Evolutionary conservation across 768 basidiomycete species (phyloP).

Genomic region (Cytidiella melzeri): DNA sequence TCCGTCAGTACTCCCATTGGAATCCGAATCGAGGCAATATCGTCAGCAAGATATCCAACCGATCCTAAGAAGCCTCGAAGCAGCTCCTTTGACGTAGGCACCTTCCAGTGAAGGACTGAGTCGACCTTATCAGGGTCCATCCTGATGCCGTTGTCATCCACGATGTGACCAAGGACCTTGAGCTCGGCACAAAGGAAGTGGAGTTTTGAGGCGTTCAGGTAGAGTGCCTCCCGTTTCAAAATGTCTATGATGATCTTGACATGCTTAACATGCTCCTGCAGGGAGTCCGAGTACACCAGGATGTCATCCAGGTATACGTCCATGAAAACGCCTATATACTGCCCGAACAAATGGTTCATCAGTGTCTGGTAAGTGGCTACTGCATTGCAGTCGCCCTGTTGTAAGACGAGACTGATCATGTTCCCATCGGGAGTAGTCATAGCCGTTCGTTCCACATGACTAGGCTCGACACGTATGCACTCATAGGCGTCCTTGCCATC

Average conservation of each 20-base stretch:
- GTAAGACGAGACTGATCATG: conserved; percentile 37
- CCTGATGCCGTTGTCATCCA: conserved; percentile 21
- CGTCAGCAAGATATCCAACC: too few relatives aligned
- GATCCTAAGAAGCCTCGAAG: too few relatives aligned
- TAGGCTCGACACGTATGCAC: conserved; percentile 22
- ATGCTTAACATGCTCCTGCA: conserved; percentile 26
- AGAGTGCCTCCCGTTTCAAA: conserved; percentile 25
- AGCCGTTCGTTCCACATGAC: conserved; percentile 23
- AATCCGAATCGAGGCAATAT: conserved; percentile 27
- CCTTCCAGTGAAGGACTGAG: conserved; percentile 26
- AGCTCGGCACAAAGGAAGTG: too few relatives aligned
- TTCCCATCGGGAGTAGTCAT: too few relatives aligned
- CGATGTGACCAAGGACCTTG: conserved; percentile 24
- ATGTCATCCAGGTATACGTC: too few relatives aligned
- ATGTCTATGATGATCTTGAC: conserved; percentile 29
- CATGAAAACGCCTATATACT: conserved; percentile 27
- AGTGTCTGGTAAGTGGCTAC: conserved; percentile 38
- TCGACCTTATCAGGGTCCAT: conserved; percentile 24
- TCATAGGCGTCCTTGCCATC: too few relatives aligned
- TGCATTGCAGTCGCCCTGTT: conserved; percentile 28
- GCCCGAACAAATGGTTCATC: conserved; percentile 30
- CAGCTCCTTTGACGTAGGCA: too few relatives aligned
- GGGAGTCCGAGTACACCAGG: conserved; percentile 26
- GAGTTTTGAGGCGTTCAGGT: too few relatives aligned
- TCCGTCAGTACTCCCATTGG: conserved; percentile 31